Percentiles rank a stretch among this genome's conserved stretches.
phyloP scores from a whole-genome alignment of 306 rosid genomes.

The Glycyrrhiza uralensis region DNA sequence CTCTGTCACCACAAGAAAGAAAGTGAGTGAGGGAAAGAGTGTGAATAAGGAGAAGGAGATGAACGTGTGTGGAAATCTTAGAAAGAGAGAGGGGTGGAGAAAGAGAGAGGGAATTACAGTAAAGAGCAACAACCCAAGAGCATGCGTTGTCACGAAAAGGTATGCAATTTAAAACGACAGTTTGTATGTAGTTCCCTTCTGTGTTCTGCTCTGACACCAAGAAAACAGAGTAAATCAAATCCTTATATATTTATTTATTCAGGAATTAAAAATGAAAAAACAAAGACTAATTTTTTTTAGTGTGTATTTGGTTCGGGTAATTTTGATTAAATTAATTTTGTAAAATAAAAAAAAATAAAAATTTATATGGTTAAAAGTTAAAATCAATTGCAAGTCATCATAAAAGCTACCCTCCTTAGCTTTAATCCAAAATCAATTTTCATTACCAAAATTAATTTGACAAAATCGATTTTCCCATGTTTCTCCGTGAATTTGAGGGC shows the following conservation, averaged over 20 bases:
- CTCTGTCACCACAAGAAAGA: background rate
- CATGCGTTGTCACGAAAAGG: background rate
- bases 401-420: no score
- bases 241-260: background rate
- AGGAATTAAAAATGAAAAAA: background rate
- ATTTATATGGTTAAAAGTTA: no score
- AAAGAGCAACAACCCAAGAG: slow-evolving; percentile 11
- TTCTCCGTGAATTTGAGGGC: no score
- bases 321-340: no score
- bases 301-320: no score
- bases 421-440: no score
- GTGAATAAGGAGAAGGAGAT: background rate
- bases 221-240: background rate
- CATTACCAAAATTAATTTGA: no score
- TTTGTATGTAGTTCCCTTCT: slow-evolving; percentile 8
- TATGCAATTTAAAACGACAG: background rate
- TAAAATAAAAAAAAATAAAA: no score
- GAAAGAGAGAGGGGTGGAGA: background rate
- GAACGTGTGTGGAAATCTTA: slow-evolving; percentile 20
- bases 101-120: no score
- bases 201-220: slow-evolving; percentile 28
- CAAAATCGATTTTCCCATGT: no score
- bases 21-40: background rate
- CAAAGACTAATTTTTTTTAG: no score
- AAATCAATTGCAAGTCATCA: no score